Percentiles rank a stretch among this genome's conserved stretches.
phyloP scores from a whole-genome alignment of 768 basidiomycete species.

The Lactifluus subvellereus region DNA sequence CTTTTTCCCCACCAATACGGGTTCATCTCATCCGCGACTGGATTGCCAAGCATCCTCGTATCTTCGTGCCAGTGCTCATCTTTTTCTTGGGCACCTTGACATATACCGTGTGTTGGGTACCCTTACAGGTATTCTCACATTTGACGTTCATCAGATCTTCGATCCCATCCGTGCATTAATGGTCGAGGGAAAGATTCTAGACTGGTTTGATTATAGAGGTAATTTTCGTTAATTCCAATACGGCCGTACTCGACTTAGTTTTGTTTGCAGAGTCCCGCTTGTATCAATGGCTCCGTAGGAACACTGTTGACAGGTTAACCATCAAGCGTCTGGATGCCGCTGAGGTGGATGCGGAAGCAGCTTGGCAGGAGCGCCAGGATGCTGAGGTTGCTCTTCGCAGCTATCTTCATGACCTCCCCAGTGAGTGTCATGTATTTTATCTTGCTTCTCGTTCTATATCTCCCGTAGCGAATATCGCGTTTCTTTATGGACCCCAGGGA shows the following conservation, averaged over 20 bases:
- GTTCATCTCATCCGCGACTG: constrained; percentile 68
- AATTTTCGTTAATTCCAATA: constrained; percentile 16
- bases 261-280: constrained; percentile 53
- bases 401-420: constrained; percentile 75
- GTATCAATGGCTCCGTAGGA: constrained; percentile 68
- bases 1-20: constrained; percentile 61
- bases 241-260: not conserved
- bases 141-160: constrained; percentile 59
- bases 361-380: constrained; percentile 83
- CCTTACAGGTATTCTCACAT: not conserved
- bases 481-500: constrained; percentile 79
- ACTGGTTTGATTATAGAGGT: constrained; percentile 82
- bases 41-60: constrained; percentile 80
- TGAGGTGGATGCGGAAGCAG: constrained; percentile 34
- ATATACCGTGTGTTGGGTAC: constrained; percentile 57
- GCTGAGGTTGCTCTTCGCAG: constrained; percentile 60
- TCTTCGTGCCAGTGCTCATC: constrained; percentile 71
- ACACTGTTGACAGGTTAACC: constrained; percentile 51
- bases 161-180: constrained; percentile 85
- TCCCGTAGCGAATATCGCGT: constrained; percentile 59
- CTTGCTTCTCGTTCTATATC: not conserved
- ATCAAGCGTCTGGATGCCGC: constrained; percentile 27
- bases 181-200: constrained; percentile 73
- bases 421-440: constrained; percentile 35
- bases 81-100: constrained; percentile 88